Evolutionary conservation across 2,329 filamentous ascomycete species (phyloP).

Genomic region (Dactylellina parvicollis): DNA sequence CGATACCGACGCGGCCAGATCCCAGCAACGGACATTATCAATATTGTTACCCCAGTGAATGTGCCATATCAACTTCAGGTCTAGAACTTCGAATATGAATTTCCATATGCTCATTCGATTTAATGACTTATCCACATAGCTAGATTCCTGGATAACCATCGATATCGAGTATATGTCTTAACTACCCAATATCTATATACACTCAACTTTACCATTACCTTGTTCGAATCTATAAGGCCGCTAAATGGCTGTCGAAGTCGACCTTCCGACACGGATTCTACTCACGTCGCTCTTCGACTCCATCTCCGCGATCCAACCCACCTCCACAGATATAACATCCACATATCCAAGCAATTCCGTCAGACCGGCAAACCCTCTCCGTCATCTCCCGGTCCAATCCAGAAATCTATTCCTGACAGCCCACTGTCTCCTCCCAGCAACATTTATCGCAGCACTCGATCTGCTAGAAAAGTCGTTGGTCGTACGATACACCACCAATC

Average conservation of each 20-base stretch:
- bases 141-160: no score
- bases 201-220: no score
- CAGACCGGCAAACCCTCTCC: slow-evolving; percentile 27
- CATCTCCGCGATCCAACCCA: slow-evolving; percentile 27
- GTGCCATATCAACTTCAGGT: no score
- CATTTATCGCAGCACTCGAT: slow-evolving; percentile 85
- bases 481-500: slow-evolving; percentile 62
- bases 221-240: no score
- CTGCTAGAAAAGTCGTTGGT: slow-evolving; percentile 82
- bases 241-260: slow-evolving; percentile 12
- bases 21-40: no score
- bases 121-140: no score
- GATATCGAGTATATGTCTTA: no score
- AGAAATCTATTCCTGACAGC: slow-evolving; percentile 61
- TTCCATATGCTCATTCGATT: no score
- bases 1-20: no score
- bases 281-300: slow-evolving; percentile 39
- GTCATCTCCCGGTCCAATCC: slow-evolving; percentile 58
- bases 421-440: slow-evolving; percentile 72
- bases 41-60: no score
- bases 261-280: slow-evolving; percentile 33
- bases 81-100: no score
- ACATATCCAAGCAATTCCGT: background rate
- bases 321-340: slow-evolving; percentile 2
- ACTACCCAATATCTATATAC: no score